A percentile compares a stretch with the other conserved stretches of the same genome.
Evolutionary conservation across 169 alveolate genomes (phyloP).

Genomic region (Eimeria necatrix): DNA sequence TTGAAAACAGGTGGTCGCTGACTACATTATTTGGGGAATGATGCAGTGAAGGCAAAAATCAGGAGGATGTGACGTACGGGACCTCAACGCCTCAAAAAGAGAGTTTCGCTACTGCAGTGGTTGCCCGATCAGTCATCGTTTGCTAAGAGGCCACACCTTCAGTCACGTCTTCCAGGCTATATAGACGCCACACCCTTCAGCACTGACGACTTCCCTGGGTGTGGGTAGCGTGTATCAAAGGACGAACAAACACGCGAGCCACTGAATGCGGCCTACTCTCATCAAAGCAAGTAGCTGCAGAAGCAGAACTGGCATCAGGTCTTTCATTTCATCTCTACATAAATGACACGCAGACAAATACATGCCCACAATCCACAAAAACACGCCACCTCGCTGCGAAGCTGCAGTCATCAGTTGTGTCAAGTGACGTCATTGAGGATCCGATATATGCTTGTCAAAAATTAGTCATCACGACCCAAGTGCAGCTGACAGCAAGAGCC

Average conservation of each 20-base stretch:
- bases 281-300: conserved; percentile 70
- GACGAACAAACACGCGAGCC: background rate
- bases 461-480: background rate
- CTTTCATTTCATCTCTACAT: conserved; percentile 26
- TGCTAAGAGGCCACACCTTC: too few species aligned
- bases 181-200: too few species aligned
- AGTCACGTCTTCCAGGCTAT: too few species aligned
- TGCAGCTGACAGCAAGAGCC: conserved; percentile 8
- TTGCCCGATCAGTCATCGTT: too few species aligned
- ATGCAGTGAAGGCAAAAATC: too few species aligned
- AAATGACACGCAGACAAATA: background rate
- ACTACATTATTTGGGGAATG: too few species aligned
- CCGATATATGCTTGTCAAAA: conserved; percentile 67
- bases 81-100: too few species aligned
- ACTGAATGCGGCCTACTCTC: background rate
- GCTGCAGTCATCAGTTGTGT: conserved; percentile 41
- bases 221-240: too few species aligned
- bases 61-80: too few species aligned
- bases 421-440: conserved; percentile 6
- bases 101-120: too few species aligned
- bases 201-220: too few species aligned
- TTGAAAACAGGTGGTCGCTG: too few species aligned
- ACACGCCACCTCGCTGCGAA: background rate
- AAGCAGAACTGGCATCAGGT: conserved; percentile 68
- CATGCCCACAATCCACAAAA: background rate